Evolutionary conservation across 352 stramenopile species (phyloP), one percentile per base, ranked within the genome.

Genomic region (Phytophthora podocarpi): DNA sequence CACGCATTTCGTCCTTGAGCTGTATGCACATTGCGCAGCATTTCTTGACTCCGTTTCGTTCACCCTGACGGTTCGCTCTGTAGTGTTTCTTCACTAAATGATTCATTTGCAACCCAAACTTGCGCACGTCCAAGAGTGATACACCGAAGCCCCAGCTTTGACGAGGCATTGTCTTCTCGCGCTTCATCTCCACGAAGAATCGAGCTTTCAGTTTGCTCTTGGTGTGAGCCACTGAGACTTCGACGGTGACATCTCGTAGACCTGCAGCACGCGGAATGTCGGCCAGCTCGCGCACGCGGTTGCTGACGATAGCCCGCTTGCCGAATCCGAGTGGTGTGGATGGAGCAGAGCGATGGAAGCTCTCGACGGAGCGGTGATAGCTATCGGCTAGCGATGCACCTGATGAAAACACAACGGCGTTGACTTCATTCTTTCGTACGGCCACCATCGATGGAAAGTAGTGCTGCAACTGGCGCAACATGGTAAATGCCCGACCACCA

Each of bases 251-350:
- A 59, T 90, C 76, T 3, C 70, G 59, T 15, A 90, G 64, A 32
- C 76, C 83, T 37, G 78, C 69, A 40, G 74, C 81, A 39, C 83
- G 78, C 6, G 76, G 74, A 5, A 92, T 79, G 51, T 89, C 82
- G 10, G 67, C 71, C 24, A 90, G 70, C 15, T 82, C 72, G 26
- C 60, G 50, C 5, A 74, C 51, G 35, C 74, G 72, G 35, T 83
- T 70, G 41, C 55, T 61, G 55, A 32, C 34, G 16, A 66, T 61
- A 6, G 16, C 23, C 2, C 55, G 41, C 31, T 27, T 57, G 23
- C 61, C 42, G 8, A 51, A 58, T 4, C 46, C 34, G 9, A 21
- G 56, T 5, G 40, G 61, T n/a, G 55, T 70, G 3, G 24, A 40
- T 28, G 62, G 55, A 15, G 48, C 34, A 0, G 55, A 67, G 15